Evolutionary conservation across 2,329 filamentous ascomycete species (phyloP), one percentile per base, ranked within the genome.

Genomic region (Pseudogymnoascus sp.): DNA sequence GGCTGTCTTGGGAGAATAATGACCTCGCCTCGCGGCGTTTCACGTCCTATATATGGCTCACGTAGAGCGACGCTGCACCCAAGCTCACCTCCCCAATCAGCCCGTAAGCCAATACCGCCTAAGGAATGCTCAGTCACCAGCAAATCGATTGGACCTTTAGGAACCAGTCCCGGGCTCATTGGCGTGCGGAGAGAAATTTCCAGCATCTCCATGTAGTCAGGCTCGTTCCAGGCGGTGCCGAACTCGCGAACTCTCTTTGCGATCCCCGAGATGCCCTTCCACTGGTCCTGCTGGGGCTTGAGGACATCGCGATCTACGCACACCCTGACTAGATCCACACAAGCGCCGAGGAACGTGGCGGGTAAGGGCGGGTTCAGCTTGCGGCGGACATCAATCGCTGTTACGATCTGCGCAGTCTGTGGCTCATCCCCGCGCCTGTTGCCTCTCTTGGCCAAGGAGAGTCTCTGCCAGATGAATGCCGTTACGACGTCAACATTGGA

Each of bases 51-150:
- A 21, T 60, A 60, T 40, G 56, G 56, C 56, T 60, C 56, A 24
- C 56, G 56, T 3, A 60, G n/a, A n/a, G 56, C 56, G 31, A 37
- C 29, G 21, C 56, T 37, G 2, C 19, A 10, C 21, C 56, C 56
- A 60, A 60, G 56, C 37, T 40, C 56, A 16, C 33, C 37, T 14
- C 56, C 56, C 56, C 56, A 60, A 40, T 60, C 56, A 35, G 31
- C 56, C 14, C 31, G 56, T n/a, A 60, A 13, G 29, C 33, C 31
- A 8, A 37, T 29, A 37, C 29, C n/a, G n/a, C n/a, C 19, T 19
- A 35, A 5, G 13, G 56, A 37, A 40, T 60, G 56, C 19, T 60
- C 56, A 11, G 56, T 60, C 6, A 40, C 56, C 33, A 60, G 31
- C 37, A 40, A 11, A 60, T 60, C 56, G 4, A 60, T 35, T 40